Base-by-base conservation (phyloP, 1,139 yeast genomes). In the Scheffersomyces illinoinensis region DNA sequence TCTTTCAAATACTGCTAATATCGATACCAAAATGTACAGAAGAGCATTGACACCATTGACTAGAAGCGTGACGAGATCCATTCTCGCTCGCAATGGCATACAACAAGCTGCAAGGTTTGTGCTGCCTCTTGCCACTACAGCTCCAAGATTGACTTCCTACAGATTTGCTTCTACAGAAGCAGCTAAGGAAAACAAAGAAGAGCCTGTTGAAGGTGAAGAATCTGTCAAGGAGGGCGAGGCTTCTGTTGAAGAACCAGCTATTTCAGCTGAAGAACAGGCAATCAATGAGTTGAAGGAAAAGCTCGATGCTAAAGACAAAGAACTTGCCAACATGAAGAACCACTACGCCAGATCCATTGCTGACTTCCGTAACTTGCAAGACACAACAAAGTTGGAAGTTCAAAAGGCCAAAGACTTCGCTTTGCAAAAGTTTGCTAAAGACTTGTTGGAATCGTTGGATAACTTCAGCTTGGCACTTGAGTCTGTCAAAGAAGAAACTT, bases 321-420 rank as follows among this genome's bases (percentile, higher is more conserved):
- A 92, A 63, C 82, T 84, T 62, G 95, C 93, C 39, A 91, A 89
- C 67, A 79, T 90, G 80, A 92, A 91, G 76, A 96, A 92, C 75
- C 88, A 88, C 68, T 89, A 90, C 71, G 83, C 92, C 61, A 86
- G 97, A 68, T 86, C 97, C 43, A 84, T 92, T 58, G 97, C 98
- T 24, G 98, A 93, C 74, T 93, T 92, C 88, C 88, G 97, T 70
- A 92, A 91, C 78, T 82, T 93, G 68, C 98, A 93, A 80, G 96
- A 91, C 70, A 88, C 95, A 54, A 92, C 98, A 63, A 90, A 90
- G 77, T 85, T 91, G 66, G 98, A 93, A 73, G 81, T 91, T 56
- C 89, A 90, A 75, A 91, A 91, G 77, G 93, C 97, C 54, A 89
- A 84, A 73, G 97, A 91, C 72, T 93, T 88, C 77, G 98, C 98